Conservation (phyloP, 2,329 filamentous ascomycete species). For the Chrysoporthe deuterocubensis region DNA sequence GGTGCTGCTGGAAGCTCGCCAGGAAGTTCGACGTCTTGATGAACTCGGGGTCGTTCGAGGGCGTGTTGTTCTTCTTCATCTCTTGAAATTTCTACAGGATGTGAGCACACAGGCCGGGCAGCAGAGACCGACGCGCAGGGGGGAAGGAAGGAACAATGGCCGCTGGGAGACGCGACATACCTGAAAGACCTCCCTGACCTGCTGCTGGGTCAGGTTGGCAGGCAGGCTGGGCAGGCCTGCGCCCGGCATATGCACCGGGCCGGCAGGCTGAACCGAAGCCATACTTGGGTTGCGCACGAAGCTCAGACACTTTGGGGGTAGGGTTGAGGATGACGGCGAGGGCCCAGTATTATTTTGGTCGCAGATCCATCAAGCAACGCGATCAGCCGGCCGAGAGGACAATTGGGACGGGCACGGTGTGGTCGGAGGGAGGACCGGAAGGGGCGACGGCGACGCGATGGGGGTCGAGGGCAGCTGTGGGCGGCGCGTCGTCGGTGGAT, state of each 20-base stretch:
- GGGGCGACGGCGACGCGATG: slow-evolving; percentile 21
- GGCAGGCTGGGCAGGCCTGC: slow-evolving; percentile 55
- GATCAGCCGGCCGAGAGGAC: slow-evolving; percentile 6
- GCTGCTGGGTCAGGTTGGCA: slow-evolving; percentile 72
- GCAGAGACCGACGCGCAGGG: background rate
- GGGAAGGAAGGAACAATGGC: background rate
- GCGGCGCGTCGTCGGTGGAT: slow-evolving; percentile 25
- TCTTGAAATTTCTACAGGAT: slow-evolving; percentile 77
- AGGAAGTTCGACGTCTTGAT: slow-evolving; percentile 81
- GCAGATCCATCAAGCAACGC: slow-evolving; percentile 42
- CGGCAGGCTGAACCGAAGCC: slow-evolving; percentile 78
- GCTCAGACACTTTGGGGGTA: slow-evolving; percentile 30
- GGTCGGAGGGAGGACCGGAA: slow-evolving; percentile 14
- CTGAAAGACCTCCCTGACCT: slow-evolving; percentile 74
- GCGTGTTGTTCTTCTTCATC: slow-evolving; percentile 85
- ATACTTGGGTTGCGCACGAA: slow-evolving; percentile 52
- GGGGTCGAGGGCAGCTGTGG: background rate
- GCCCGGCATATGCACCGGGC: slow-evolving; percentile 69
- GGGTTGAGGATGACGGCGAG: slow-evolving; percentile 31
- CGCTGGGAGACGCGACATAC: slow-evolving; percentile 47
- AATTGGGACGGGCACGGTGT: slow-evolving; percentile 11
- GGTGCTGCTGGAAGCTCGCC: slow-evolving; percentile 59
- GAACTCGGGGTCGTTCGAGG: slow-evolving; percentile 83
- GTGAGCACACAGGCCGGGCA: slow-evolving; percentile 39
- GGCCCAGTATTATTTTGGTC: slow-evolving; percentile 36